Evolutionary conservation across 2,329 filamentous ascomycete genomes (phyloP).

Genomic region (Lecanicillium sp.): DNA sequence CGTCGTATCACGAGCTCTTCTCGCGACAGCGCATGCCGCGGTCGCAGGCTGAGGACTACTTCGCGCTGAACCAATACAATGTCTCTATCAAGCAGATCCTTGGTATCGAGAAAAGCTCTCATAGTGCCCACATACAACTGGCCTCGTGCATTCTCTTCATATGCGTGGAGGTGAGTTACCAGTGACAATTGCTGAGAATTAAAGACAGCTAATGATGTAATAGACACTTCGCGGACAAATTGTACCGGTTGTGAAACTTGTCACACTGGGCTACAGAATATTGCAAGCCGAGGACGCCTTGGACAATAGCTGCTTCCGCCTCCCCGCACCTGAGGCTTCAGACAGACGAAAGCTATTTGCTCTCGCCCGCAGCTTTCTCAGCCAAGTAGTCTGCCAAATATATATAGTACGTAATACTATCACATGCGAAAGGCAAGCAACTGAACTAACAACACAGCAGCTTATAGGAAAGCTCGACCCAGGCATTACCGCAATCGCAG

Average conservation of each 20-base stretch:
- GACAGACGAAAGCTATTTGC: slow-evolving; percentile 7
- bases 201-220: neutral
- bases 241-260: neutral
- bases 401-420: neutral
- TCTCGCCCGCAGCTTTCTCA: slow-evolving; percentile 9
- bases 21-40: slow-evolving; percentile 3
- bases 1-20: slow-evolving; percentile 13
- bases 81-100: slow-evolving; percentile 7
- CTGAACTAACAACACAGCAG: neutral
- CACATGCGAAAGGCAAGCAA: neutral
- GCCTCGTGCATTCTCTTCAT: slow-evolving; percentile 13
- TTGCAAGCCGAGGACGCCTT: slow-evolving; percentile 6
- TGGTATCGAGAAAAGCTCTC: neutral
- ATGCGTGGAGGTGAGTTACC: slow-evolving; percentile 8
- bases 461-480: slow-evolving; percentile 11
- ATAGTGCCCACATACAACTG: slow-evolving; percentile 10
- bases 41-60: neutral
- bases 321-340: neutral
- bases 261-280: slow-evolving; percentile 9
- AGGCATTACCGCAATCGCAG: slow-evolving; percentile 6
- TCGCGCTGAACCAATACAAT: slow-evolving; percentile 13
- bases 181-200: no score
- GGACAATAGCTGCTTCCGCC: neutral
- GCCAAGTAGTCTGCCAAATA: slow-evolving; percentile 11
- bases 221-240: slow-evolving; percentile 12